phyloP scores from a whole-genome alignment of 805 yeast species.

The Schizosaccharomyces cryophilus region DNA sequence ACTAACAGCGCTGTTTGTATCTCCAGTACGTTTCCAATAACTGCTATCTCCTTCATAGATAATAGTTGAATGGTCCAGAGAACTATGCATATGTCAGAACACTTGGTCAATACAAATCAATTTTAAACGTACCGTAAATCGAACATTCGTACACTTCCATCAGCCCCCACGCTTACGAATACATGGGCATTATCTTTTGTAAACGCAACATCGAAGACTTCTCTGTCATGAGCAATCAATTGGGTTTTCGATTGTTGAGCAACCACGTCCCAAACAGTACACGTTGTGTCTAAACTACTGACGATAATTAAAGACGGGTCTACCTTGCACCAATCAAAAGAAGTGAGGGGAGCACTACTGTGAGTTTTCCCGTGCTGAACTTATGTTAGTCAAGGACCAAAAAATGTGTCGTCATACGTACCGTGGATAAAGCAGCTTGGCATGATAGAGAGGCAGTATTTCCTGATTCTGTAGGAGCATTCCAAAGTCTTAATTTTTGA shows the following conservation, averaged over 20 bases:
- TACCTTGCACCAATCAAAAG: conserved; percentile 72
- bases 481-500: background rate
- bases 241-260: conserved; percentile 63
- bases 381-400: background rate
- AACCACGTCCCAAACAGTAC: conserved; percentile 80
- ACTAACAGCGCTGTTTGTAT: conserved; percentile 5
- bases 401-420: background rate
- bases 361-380: background rate
- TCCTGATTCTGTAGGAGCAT: background rate
- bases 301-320: conserved; percentile 56
- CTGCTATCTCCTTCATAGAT: conserved; percentile 36
- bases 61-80: conserved; percentile 81
- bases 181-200: conserved; percentile 46
- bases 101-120: background rate
- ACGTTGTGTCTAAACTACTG: conserved; percentile 81
- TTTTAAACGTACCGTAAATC: conserved; percentile 33
- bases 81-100: conserved; percentile 7
- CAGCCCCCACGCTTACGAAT: conserved; percentile 84
- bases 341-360: conserved; percentile 61
- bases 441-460: background rate
- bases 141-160: conserved; percentile 80
- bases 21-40: conserved; percentile 7
- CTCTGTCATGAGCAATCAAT: conserved; percentile 85
- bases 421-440: background rate
- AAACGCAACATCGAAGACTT: conserved; percentile 79